Evolutionary conservation across 2,329 filamentous ascomycete species (phyloP).

Genomic region (Fusarium anguioides): DNA sequence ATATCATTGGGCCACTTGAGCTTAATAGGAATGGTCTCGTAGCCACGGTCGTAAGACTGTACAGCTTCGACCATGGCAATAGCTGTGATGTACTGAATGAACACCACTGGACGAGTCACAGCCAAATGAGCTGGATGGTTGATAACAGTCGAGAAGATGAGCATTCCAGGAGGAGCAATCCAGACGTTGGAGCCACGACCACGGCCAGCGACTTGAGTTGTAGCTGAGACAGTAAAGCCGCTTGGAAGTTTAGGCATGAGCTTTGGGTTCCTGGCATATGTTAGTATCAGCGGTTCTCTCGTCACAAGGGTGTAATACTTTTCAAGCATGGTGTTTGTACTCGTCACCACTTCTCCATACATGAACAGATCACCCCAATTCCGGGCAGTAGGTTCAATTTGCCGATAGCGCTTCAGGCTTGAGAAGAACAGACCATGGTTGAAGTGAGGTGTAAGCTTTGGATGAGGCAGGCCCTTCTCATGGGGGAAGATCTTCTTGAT

Average conservation of each 20-base stretch:
- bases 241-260: conserved; percentile 80
- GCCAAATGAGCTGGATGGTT: conserved; percentile 82
- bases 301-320: conserved; percentile 65
- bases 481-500: conserved; percentile 81
- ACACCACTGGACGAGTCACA: conserved; percentile 81
- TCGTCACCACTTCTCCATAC: conserved; percentile 93
- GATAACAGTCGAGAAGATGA: conserved; percentile 90
- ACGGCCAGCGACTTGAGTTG: conserved; percentile 86
- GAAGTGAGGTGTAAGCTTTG: conserved; percentile 84
- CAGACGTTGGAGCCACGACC: conserved; percentile 94
- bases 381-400: conserved; percentile 63
- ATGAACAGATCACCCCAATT: conserved; percentile 82
- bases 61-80: conserved; percentile 89
- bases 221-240: conserved; percentile 89
- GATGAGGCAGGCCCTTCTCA: conserved; percentile 72
- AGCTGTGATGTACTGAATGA: conserved; percentile 92
- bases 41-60: conserved; percentile 80
- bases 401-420: conserved; percentile 75
- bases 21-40: conserved; percentile 80
- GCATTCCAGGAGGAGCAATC: conserved; percentile 86
- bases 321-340: conserved; percentile 92
- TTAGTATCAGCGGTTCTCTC: background rate
- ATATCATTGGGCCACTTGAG: conserved; percentile 99
- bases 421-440: conserved; percentile 83
- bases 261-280: conserved; percentile 72